A percentile compares a stretch with the other conserved stretches of the same genome.
phyloP scores from a whole-genome alignment of 2,329 filamentous ascomycete genomes.

The Clarireedia hainanense region DNA sequence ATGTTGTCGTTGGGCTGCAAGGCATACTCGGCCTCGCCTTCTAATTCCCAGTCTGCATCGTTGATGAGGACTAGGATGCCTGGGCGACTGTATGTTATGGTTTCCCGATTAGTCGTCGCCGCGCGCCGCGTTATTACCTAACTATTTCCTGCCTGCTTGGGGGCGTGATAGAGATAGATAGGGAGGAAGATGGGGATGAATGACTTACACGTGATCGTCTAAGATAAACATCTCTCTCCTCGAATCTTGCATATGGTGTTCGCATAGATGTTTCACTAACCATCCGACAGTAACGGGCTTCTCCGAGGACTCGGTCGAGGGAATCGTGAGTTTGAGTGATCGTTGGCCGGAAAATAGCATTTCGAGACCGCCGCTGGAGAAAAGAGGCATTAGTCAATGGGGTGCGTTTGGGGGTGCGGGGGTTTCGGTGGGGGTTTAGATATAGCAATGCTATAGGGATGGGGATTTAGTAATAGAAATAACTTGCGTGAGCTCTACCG shows the following conservation, averaged over 20 bases:
- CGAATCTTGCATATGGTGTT: slow-evolving; percentile 75
- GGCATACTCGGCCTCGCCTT: slow-evolving; percentile 87
- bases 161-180: neutral
- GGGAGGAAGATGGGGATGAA: slow-evolving; percentile 8
- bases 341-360: slow-evolving; percentile 83
- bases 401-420: neutral
- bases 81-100: slow-evolving; percentile 58
- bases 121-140: too few relatives aligned
- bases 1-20: slow-evolving; percentile 78
- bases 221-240: slow-evolving; percentile 85
- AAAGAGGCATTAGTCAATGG: neutral
- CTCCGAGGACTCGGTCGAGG: slow-evolving; percentile 51
- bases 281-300: slow-evolving; percentile 61
- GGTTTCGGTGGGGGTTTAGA: too few relatives aligned
- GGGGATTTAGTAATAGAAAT: too few relatives aligned
- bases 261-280: slow-evolving; percentile 72
- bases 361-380: slow-evolving; percentile 75
- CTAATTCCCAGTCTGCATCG: slow-evolving; percentile 96
- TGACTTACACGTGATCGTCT: slow-evolving; percentile 73
- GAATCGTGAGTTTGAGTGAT: slow-evolving; percentile 63
- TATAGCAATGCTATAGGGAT: too few relatives aligned
- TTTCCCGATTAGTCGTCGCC: slow-evolving; percentile 8
- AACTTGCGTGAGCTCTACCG: too few relatives aligned
- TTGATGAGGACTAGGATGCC: slow-evolving; percentile 96
- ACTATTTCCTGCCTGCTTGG: too few relatives aligned